Percentiles rank a stretch among this genome's conserved stretches.
phyloP scores from a whole-genome alignment of 129 eudicot genomes.

The Calendula officinalis region DNA sequence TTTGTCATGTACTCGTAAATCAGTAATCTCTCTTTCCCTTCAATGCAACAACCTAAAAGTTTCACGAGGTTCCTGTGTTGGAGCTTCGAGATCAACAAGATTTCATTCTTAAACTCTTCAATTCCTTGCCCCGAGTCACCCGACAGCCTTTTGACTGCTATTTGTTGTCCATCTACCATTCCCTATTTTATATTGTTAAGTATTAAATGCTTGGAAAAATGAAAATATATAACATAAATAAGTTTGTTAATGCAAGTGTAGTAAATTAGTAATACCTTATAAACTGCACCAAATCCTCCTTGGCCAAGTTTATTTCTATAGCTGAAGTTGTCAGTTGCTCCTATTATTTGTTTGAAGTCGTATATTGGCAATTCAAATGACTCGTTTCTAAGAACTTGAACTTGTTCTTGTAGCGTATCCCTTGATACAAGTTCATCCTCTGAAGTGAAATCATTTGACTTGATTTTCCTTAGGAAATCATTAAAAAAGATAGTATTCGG shows the following conservation, averaged over 20 bases:
- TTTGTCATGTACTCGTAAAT: conserved; percentile 38
- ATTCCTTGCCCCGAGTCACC: conserved; percentile 30
- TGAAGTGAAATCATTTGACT: background rate
- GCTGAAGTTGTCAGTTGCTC: conserved; percentile 33
- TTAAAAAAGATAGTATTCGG: too few relatives aligned
- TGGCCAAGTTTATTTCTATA: conserved; percentile 31
- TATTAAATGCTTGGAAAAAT: background rate
- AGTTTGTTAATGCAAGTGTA: conserved; percentile 1
- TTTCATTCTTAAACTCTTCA: conserved; percentile 36
- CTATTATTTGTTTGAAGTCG: conserved; percentile 20
- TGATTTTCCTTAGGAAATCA: conserved; percentile 3
- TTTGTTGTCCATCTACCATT: conserved; percentile 26
- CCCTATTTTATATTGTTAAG: conserved; percentile 20
- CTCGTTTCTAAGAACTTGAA: conserved; percentile 16
- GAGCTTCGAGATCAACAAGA: conserved; percentile 27
- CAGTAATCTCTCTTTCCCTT: conserved; percentile 34
- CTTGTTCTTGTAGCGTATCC: conserved; percentile 14
- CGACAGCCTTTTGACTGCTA: conserved; percentile 44
- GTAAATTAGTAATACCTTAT: conserved; percentile 22
- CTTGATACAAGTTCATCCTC: conserved; percentile 10
- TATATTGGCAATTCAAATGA: conserved; percentile 28
- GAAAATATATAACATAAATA: background rate
- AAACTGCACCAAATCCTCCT: conserved; percentile 49
- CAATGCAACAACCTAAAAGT: conserved; percentile 32
- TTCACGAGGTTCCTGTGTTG: conserved; percentile 39